Conservation (phyloP, 2,329 filamentous ascomycete species). For the Coniochaeta hoffmannii region DNA sequence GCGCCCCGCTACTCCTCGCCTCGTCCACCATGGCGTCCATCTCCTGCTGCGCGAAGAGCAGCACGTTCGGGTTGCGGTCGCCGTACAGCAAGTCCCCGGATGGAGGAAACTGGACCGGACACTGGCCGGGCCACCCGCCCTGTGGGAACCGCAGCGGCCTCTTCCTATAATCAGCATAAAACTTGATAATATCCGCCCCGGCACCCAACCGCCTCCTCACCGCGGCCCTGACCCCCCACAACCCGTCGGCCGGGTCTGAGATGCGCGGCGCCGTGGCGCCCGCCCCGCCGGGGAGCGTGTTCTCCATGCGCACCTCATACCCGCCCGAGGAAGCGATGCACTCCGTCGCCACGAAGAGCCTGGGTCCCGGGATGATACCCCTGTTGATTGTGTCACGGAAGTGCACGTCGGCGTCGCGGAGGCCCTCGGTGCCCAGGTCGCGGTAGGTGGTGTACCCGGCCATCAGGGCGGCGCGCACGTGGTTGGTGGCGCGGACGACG, state of each 20-base stretch:
- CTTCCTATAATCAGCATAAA: slow-evolving; percentile 42
- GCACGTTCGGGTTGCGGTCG: slow-evolving; percentile 30
- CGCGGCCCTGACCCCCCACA: slow-evolving; percentile 34
- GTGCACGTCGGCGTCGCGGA: slow-evolving; percentile 40
- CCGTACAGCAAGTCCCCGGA: slow-evolving; percentile 11
- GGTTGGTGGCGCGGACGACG: slow-evolving; percentile 44
- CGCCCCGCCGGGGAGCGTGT: slow-evolving; percentile 21
- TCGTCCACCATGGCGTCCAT: slow-evolving; percentile 42
- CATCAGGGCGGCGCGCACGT: slow-evolving; percentile 42
- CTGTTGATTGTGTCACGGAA: slow-evolving; percentile 47
- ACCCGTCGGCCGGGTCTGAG: slow-evolving; percentile 39
- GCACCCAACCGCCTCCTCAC: slow-evolving; percentile 38
- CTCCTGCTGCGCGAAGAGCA: slow-evolving; percentile 39
- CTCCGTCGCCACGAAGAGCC: slow-evolving; percentile 47
- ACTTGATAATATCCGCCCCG: slow-evolving; percentile 43
- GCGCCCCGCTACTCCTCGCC: slow-evolving; percentile 29
- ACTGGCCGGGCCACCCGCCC: slow-evolving; percentile 11
- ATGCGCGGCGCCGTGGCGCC: slow-evolving; percentile 22
- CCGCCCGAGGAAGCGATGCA: slow-evolving; percentile 40
- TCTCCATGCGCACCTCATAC: slow-evolving; percentile 42
- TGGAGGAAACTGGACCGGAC: slow-evolving; percentile 26
- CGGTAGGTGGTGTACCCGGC: slow-evolving; percentile 54
- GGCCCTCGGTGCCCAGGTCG: slow-evolving; percentile 46
- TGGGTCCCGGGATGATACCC: slow-evolving; percentile 44
- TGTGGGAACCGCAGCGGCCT: slow-evolving; percentile 34